Base-by-base conservation (phyloP, 83 land plant species). In the Thuja plicata region DNA sequence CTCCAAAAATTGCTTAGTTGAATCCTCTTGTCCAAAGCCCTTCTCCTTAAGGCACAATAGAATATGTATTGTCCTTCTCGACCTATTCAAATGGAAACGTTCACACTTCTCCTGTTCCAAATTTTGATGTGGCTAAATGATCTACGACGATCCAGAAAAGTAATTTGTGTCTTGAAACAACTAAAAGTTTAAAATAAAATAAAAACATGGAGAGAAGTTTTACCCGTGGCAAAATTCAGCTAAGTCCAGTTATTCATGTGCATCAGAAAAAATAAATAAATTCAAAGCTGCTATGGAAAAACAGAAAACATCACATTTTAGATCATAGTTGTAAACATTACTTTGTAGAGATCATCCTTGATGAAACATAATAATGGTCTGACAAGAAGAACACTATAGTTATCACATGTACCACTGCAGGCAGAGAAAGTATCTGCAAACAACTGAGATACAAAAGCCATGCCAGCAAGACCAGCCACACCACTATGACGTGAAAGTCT, bases 401-500 rank as follows among this genome's bases (percentile, higher is more conserved):
- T 88, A 30, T 52, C 78, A 48, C 83, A 87, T 88, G 57, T 81
- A 76, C 90, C 86, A 41, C 84, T 73, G 86, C 4, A 77, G 60
- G 15, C 73, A 86, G 46, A n/a, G 4, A 70, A 17, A 84, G 54
- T 57, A 46, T 86, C 45, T 8, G 95, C 89, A 84, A 94, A 96
- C 32, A 96, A 11, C 88, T 96, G 95, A 74, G 94, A 93, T 55
- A 89, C 66, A 92, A 95, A 96, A 32, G 98, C 94, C 98, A 97
- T 97, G 84, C 99, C 98, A 88, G 99, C 99, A 86, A 97, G 95
- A 74, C 99, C 99, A 87, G 92, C 91, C 27, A 94, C 94, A n/a
- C 98, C 98, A 95, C 99, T 97, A 77, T 90, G 89, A 43, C 99
- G 96, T 57, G 99, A 97, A 85, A 96, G 89, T 87, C 99, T 91